A percentile compares a stretch with the other conserved stretches of the same genome.
Conservation (phyloP, 2,329 filamentous ascomycete genomes). For the Aspergillus sojae region DNA sequence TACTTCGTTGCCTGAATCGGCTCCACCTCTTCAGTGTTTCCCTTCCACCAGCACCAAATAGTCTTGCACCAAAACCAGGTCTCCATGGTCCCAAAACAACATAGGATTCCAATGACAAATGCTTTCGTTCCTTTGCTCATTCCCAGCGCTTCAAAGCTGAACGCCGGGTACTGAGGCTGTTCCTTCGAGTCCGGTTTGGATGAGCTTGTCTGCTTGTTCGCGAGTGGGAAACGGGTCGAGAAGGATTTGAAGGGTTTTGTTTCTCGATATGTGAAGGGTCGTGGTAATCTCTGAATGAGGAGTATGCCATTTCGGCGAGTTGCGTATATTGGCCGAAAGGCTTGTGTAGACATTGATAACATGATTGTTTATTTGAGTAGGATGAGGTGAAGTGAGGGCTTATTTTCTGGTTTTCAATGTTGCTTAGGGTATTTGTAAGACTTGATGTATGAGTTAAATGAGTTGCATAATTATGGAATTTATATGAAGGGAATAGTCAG, state of each 20-base stretch:
- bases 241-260: not conserved
- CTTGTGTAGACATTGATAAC: not conserved
- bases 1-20: not conserved
- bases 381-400: not conserved
- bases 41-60: slow-evolving; percentile 28
- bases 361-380: not conserved
- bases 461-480: not conserved
- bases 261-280: not conserved
- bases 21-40: not conserved
- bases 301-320: not conserved
- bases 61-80: slow-evolving; percentile 36
- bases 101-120: slow-evolving; percentile 29
- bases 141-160: slow-evolving; percentile 30
- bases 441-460: too few relatives aligned
- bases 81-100: slow-evolving; percentile 37
- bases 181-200: not conserved
- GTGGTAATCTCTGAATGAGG: not conserved
- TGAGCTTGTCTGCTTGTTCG: not conserved
- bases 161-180: not conserved
- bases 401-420: not conserved
- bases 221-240: not conserved
- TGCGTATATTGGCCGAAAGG: not conserved
- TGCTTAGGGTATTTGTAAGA: not conserved
- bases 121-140: slow-evolving; percentile 32
- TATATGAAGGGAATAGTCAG: not conserved